Base-by-base conservation (phyloP, 176 grass and related monocot species). In the Hordeum marinum region DNA sequence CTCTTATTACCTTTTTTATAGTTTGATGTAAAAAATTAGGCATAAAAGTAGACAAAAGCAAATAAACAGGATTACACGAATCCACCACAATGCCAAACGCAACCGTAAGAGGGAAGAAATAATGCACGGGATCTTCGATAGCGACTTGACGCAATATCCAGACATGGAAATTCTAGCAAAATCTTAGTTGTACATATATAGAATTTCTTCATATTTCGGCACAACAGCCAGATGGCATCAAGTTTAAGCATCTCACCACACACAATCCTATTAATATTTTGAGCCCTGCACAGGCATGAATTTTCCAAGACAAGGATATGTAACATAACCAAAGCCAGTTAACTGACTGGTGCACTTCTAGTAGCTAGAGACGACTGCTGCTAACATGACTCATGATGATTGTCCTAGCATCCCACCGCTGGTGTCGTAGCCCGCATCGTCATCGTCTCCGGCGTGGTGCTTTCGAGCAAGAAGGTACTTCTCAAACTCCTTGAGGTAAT, bases 401-500 rank as follows among this genome's bases (percentile, higher is more conserved):
- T 58, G 5, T 5, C 61, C 60, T 7, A 84, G 39, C 68, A 90
- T 60, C 61, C 48, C 68, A 15, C 67, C 20, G 31, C 31, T 46
- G 0, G 21, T 27, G 25, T 81, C 72, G 1, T 87, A 57, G 20
- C 54, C 15, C 18, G 61, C 65, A 1, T 75, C 72, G 3, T 75
- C 72, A 7, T 75, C 72, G 5, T 75, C 48, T 50, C 80, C 68
- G 7, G 20, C 80, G 2, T 39, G 80, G 13, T 80, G 85, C 76
- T 35, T 90, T 29, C 76, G 89, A 80, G 85, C 34, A 52, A 80
- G 40, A 31, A 90, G 4, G 52, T 75, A 70, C 78, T 80, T 87
- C 81, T 91, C 89, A 1, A 91, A 84, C 29, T 91, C 89, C 76
- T 87, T 91, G 48, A 91, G 68, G 81, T 91, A 91, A 40, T 91